Evolutionary conservation across 1,284 basidiomycete species (phyloP).

Genomic region (Caloboletus inedulis): DNA sequence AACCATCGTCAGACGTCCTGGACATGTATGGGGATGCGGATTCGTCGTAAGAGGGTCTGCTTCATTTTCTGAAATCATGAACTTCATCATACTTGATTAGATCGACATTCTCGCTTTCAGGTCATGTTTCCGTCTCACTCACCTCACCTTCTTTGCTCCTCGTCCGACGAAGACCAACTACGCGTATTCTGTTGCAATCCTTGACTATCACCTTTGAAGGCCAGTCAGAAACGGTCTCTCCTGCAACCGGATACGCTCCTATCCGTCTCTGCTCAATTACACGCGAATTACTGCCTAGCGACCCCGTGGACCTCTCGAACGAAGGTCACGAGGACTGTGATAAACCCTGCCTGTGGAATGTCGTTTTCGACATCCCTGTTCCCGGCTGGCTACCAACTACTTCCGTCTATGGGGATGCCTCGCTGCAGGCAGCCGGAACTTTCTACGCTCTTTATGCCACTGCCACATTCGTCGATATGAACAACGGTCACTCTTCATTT

Average conservation of each 20-base stretch:
- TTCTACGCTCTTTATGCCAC: slow-evolving; percentile 67
- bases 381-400: slow-evolving; percentile 77
- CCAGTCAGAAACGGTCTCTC: slow-evolving; percentile 62
- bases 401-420: slow-evolving; percentile 43
- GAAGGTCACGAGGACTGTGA: slow-evolving; percentile 54
- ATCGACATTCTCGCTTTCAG: slow-evolving; percentile 74
- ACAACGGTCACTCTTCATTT: slow-evolving; percentile 39
- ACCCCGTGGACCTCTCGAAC: slow-evolving; percentile 58
- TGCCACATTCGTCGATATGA: slow-evolving; percentile 51
- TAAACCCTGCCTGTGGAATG: slow-evolving; percentile 60
- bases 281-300: slow-evolving; percentile 53
- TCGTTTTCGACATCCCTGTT: slow-evolving; percentile 66
- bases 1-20: slow-evolving; percentile 50
- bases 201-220: slow-evolving; percentile 73
- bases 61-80: not conserved
- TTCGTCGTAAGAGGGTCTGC: slow-evolving; percentile 48
- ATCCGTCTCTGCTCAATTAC: slow-evolving; percentile 64
- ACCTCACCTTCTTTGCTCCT: slow-evolving; percentile 50
- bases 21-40: slow-evolving; percentile 70
- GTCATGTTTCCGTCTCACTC: slow-evolving; percentile 61
- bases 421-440: slow-evolving; percentile 46
- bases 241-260: slow-evolving; percentile 57
- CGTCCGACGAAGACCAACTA: slow-evolving; percentile 41
- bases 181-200: slow-evolving; percentile 59
- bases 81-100: slow-evolving; percentile 36